Evolutionary conservation across 1,139 yeast species (phyloP).

Genomic region (Nakaseomyces nivariensis): DNA sequence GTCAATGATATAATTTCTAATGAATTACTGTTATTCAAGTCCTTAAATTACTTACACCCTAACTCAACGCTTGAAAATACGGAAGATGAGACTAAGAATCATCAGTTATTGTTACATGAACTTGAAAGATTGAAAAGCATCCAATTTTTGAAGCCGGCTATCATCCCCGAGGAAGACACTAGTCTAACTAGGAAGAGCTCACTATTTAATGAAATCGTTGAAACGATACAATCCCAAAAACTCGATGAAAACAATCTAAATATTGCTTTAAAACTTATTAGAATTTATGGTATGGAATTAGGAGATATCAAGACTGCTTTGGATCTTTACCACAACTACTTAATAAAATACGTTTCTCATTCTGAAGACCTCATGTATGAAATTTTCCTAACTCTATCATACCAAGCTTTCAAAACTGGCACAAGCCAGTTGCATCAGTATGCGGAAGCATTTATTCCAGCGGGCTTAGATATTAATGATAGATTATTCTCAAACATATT

Average conservation of each 20-base stretch:
- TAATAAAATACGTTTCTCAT: constrained; percentile 31
- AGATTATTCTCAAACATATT: constrained; percentile 29
- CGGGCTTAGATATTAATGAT: constrained; percentile 30
- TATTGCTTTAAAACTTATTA: constrained; percentile 24
- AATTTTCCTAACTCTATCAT: constrained; percentile 33
- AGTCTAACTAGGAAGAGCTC: background rate
- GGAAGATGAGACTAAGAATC: constrained; percentile 11
- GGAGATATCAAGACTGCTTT: constrained; percentile 35
- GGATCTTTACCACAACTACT: constrained; percentile 40
- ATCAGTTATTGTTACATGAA: constrained; percentile 3
- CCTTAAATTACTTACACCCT: constrained; percentile 11
- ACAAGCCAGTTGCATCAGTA: constrained; percentile 32
- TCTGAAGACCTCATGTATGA: constrained; percentile 32
- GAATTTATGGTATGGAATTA: constrained; percentile 34
- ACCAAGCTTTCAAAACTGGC: constrained; percentile 35
- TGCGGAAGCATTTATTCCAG: constrained; percentile 40
- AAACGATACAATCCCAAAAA: constrained; percentile 8
- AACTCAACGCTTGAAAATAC: constrained; percentile 6
- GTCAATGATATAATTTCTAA: constrained; percentile 8
- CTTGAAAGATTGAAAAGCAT: background rate
- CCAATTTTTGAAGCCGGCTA: background rate
- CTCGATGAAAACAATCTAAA: constrained; percentile 9
- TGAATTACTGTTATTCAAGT: constrained; percentile 7
- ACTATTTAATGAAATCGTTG: constrained; percentile 8
- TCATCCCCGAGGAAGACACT: background rate